Evolutionary conservation across 345 rosid species (phyloP), one percentile per base, ranked within the genome.

Genomic region (Pistacia atlantica): DNA sequence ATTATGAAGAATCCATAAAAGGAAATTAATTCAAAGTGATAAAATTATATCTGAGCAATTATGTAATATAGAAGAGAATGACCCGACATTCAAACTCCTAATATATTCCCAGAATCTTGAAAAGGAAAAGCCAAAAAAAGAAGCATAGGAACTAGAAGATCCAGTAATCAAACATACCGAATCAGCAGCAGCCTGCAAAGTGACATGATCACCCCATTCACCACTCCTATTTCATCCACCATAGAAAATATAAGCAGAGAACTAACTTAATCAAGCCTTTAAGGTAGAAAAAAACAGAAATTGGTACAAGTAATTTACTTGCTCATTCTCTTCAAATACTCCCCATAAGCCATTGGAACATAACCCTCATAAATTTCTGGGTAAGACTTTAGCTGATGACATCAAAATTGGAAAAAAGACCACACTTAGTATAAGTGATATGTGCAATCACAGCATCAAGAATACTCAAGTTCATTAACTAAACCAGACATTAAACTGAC

Each of bases 101-200:
- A 18, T 14, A 25, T 52, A 64, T 12, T 25, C 57, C 65, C 18
- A 61, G 59, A 54, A 11, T 59, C 48, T 8, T 20, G 65, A 59
- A 57, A 69, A 65, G 61, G 8, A 5, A 25, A 17, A 72, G 4
- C 3, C 5, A 20, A 12, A 13, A 20, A 38, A 25, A 25, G 35
- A 25, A 48, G 35, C 17, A 22, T 25, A 17, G 25, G 64, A 13
- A 65, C 11, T 5, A 28, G 33, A 78, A 63, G 46, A 46, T 11
- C n/a, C 3, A 48, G 18, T 51, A 45, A 54, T 61, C 49, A 42
- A 28, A 11, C 80, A 56, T 83, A 90, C 94, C 38, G 60, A 71
- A 84, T 90, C 94, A 46, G 94, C 90, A 67, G 94, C 94, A 73
- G 94, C 94, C 78, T 90, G 94, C 87, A 90, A 72, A 13, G 94